Evolutionary conservation across 2,329 filamentous ascomycete genomes (phyloP).

Genomic region (Neonectria hederae): DNA sequence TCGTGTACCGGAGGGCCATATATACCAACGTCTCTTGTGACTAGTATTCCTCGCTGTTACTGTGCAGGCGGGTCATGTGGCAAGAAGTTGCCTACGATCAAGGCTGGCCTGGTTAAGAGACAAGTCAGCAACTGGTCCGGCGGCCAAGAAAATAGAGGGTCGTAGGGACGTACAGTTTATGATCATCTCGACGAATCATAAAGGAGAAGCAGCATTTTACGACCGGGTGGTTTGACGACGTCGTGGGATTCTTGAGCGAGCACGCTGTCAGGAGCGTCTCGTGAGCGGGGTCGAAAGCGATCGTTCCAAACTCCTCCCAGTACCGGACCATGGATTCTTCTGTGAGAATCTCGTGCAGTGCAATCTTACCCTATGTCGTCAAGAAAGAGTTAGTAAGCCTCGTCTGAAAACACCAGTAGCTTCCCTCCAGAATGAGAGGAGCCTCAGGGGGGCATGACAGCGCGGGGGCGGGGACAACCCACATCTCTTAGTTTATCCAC

Average conservation of each 20-base stretch:
- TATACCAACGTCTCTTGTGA: slow-evolving; percentile 13
- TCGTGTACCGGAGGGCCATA: slow-evolving; percentile 5
- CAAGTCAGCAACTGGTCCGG: slow-evolving; percentile 44
- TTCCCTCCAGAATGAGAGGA: slow-evolving; percentile 1
- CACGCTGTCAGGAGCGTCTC: slow-evolving; percentile 97
- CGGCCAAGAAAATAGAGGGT: background rate
- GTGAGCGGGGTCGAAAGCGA: slow-evolving; percentile 92
- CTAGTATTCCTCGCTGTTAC: slow-evolving; percentile 21
- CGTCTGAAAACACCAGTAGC: background rate
- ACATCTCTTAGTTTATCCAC: slow-evolving; percentile 93
- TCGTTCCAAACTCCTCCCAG: slow-evolving; percentile 98
- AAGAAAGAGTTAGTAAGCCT: slow-evolving; percentile 29
- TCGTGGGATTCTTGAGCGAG: slow-evolving; percentile 83
- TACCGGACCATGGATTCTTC: slow-evolving; percentile 96
- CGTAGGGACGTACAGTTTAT: slow-evolving; percentile 81
- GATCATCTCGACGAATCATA: slow-evolving; percentile 91
- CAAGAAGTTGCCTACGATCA: slow-evolving; percentile 97
- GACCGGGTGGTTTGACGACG: slow-evolving; percentile 73
- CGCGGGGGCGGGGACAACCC: slow-evolving; percentile 51
- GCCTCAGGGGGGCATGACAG: slow-evolving; percentile 15
- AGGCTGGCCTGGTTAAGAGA: slow-evolving; percentile 72
- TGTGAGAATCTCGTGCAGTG: slow-evolving; percentile 93
- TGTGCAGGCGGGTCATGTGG: slow-evolving; percentile 73
- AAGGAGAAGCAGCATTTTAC: slow-evolving; percentile 98
- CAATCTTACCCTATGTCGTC: slow-evolving; percentile 81